Evolutionary conservation across 164 flowering plant species (phyloP).

Genomic region (Aristolochia fimbriata): DNA sequence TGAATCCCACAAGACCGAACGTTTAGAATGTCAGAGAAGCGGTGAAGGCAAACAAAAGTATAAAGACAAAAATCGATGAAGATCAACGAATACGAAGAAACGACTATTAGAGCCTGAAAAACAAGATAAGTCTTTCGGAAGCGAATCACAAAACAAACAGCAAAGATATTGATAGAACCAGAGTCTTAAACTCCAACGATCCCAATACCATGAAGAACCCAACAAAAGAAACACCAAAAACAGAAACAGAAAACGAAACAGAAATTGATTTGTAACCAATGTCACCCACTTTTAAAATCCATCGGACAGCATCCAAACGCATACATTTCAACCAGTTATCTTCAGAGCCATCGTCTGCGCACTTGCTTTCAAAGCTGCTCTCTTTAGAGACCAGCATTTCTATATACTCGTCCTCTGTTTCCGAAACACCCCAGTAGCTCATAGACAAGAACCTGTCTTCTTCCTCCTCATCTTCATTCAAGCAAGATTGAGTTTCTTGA

Average conservation of each 20-base stretch:
- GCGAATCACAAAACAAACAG: not conserved
- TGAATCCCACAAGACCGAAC: constrained; percentile 12
- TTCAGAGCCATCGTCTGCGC: constrained; percentile 1
- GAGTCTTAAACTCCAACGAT: not conserved
- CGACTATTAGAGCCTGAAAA: too few species aligned
- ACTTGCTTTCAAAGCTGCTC: constrained; percentile 6
- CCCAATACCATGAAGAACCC: not conserved
- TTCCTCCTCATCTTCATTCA: constrained; percentile 14
- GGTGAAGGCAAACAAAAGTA: too few species aligned
- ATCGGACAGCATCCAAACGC: constrained; percentile 48
- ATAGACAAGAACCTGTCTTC: not conserved
- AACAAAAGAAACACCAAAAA: not conserved
- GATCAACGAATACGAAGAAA: too few species aligned
- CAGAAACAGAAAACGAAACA: too few species aligned
- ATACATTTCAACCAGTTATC: constrained; percentile 36
- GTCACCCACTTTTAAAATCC: constrained; percentile 54
- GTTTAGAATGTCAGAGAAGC: too few species aligned
- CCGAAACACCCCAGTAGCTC: constrained; percentile 6
- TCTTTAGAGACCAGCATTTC: constrained; percentile 37
- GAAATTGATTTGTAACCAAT: not conserved
- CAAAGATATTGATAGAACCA: constrained; percentile 1
- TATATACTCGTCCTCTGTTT: constrained; percentile 46
- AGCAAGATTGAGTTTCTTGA: constrained; percentile 30
- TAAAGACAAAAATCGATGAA: too few species aligned
- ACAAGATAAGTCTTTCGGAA: too few species aligned